Evolutionary conservation across 352 stramenopile genomes (phyloP).

Genomic region (Phytophthora sp.): DNA sequence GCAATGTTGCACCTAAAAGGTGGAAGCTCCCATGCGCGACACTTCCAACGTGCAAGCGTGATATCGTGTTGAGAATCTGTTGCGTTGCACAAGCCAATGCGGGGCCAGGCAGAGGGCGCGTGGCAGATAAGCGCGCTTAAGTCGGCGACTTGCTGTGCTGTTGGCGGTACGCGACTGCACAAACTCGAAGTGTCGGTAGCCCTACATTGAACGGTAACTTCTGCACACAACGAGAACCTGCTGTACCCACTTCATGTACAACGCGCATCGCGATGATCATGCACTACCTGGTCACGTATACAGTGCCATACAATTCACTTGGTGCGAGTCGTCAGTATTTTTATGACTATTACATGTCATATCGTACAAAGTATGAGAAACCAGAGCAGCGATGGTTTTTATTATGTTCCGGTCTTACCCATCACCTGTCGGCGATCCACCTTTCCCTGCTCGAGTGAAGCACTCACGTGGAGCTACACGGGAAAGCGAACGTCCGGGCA

Average conservation of each 20-base stretch:
- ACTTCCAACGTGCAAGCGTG: background rate
- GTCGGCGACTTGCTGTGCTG: background rate
- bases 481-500: too few relatives aligned
- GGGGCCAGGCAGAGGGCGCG: background rate
- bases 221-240: background rate
- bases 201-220: background rate
- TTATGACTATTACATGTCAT: too few relatives aligned
- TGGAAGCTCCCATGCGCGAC: background rate
- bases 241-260: too few relatives aligned
- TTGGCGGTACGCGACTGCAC: too few relatives aligned
- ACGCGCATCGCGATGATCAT: too few relatives aligned
- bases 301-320: too few relatives aligned
- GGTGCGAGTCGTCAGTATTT: too few relatives aligned
- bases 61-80: background rate
- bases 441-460: too few relatives aligned
- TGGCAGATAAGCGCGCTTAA: conserved; percentile 16
- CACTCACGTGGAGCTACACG: too few relatives aligned
- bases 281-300: too few relatives aligned
- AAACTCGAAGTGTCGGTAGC: background rate
- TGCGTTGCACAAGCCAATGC: conserved; percentile 1
- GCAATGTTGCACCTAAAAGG: background rate
- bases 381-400: too few relatives aligned
- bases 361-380: background rate
- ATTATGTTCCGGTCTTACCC: background rate
- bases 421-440: background rate